phyloP scores from a whole-genome alignment of 2,329 filamentous ascomycete genomes.

The Hypoxylon sp. region DNA sequence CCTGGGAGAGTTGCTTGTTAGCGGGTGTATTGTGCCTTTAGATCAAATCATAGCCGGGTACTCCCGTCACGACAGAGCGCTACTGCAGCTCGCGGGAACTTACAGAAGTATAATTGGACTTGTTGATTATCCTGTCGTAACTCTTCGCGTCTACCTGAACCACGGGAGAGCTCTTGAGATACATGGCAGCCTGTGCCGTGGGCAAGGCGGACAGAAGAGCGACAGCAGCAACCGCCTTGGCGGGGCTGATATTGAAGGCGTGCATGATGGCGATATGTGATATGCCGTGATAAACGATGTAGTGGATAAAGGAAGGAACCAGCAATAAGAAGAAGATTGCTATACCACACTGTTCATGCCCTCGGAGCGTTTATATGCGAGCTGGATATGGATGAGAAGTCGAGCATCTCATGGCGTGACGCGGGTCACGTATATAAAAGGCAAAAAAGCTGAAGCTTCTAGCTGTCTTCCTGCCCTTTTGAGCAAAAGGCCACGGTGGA shows the following conservation, averaged over 20 bases:
- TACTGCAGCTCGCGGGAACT: constrained; percentile 44
- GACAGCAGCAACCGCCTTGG: constrained; percentile 63
- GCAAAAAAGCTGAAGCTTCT: constrained; percentile 16
- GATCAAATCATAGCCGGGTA: background rate
- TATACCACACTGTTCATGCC: constrained; percentile 28
- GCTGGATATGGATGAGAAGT: constrained; percentile 31
- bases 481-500: constrained; percentile 57
- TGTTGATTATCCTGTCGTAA: constrained; percentile 83
- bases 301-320: constrained; percentile 2
- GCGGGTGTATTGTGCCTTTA: constrained; percentile 1
- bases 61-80: constrained; percentile 40
- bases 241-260: constrained; percentile 53
- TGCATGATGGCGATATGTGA: constrained; percentile 55
- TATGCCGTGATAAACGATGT: constrained; percentile 5
- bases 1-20: constrained; percentile 48
- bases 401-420: constrained; percentile 2
- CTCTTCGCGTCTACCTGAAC: constrained; percentile 80
- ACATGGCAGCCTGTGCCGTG: constrained; percentile 74
- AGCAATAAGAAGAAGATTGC: constrained; percentile 5
- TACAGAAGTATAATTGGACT: constrained; percentile 92
- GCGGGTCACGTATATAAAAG: background rate
- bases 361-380: constrained; percentile 8
- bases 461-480: constrained; percentile 40
- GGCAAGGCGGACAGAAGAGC: constrained; percentile 72
- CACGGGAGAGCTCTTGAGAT: constrained; percentile 86